phyloP scores from a whole-genome alignment of 768 basidiomycete species.

The Sarcodon aspratus region DNA sequence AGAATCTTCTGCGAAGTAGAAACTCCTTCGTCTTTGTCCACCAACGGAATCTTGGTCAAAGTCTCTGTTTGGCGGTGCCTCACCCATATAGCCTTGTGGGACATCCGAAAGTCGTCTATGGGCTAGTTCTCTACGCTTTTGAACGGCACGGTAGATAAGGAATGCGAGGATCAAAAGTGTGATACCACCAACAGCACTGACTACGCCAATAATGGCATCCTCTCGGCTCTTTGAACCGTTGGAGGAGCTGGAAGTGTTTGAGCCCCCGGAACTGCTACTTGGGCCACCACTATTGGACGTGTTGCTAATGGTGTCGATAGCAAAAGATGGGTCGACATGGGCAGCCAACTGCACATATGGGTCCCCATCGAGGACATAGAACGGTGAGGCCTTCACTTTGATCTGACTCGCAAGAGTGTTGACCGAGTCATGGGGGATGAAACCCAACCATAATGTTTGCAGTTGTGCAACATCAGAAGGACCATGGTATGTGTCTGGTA shows the following conservation, averaged over 20 bases:
- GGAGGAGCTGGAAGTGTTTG: conserved; percentile 16
- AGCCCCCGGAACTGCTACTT: conserved; percentile 3
- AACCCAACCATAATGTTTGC: conserved; percentile 62
- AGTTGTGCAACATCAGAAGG: conserved; percentile 36
- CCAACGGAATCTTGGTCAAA: conserved; percentile 73
- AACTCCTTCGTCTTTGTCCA: conserved; percentile 61
- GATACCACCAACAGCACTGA: conserved; percentile 70
- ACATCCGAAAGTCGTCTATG: conserved; percentile 66
- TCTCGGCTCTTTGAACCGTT: conserved; percentile 39
- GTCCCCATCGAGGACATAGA: conserved; percentile 43
- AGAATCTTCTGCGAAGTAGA: conserved; percentile 84
- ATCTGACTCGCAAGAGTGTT: conserved; percentile 54
- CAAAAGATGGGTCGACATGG: conserved; percentile 61
- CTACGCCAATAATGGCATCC: conserved; percentile 88
- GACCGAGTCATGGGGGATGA: conserved; percentile 47
- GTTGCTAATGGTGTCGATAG: conserved; percentile 33
- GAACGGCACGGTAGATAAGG: conserved; percentile 59
- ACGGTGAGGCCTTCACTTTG: conserved; percentile 42
- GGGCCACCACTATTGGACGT: conserved; percentile 16
- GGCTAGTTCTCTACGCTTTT: conserved; percentile 53
- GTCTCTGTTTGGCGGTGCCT: conserved; percentile 52
- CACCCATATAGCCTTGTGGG: conserved; percentile 22
- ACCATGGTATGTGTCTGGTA: conserved; percentile 44
- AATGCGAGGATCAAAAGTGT: conserved; percentile 61
- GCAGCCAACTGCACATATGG: conserved; percentile 45